Conservation (phyloP, 345 rosid species). For the Lepidium didymum region DNA sequence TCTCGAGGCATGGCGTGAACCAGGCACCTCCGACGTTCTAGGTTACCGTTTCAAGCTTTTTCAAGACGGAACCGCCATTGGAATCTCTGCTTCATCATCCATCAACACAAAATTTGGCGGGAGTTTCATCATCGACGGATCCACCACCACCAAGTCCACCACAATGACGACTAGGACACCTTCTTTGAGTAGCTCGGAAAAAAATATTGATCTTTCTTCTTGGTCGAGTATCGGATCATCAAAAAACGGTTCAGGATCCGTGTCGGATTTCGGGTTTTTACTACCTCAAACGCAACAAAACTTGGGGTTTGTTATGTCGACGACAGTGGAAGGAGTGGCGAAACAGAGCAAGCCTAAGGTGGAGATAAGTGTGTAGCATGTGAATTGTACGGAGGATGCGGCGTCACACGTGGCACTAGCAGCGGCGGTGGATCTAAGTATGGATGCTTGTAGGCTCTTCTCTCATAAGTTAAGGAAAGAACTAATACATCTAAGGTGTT, state of each 20-base stretch:
- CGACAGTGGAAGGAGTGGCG: conserved; percentile 52
- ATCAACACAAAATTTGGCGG: conserved; percentile 61
- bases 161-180: conserved; percentile 16
- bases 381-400: conserved; percentile 88
- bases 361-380: conserved; percentile 75
- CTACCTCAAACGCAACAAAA: neutral
- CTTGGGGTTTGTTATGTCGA: conserved; percentile 74
- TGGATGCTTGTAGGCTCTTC: conserved; percentile 75
- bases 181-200: conserved; percentile 43
- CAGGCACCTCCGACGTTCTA: conserved; percentile 35
- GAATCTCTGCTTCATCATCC: conserved; percentile 30
- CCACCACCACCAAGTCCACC: conserved; percentile 3
- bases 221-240: conserved; percentile 34
- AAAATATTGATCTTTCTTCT: conserved; percentile 59
- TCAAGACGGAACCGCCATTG: conserved; percentile 35
- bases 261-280: conserved; percentile 42
- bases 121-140: conserved; percentile 56
- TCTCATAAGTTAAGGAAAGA: conserved; percentile 75
- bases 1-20: conserved; percentile 81
- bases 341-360: conserved; percentile 49
- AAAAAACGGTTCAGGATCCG: conserved; percentile 47
- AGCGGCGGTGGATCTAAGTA: conserved; percentile 87
- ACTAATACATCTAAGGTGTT: conserved; percentile 44
- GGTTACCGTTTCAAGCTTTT: conserved; percentile 59
- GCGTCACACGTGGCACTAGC: conserved; percentile 82